Evolutionary conservation across 1,139 yeast genomes (phyloP), one percentile per base, ranked within the genome.

Genomic region (Hyphopichia pseudoburtonii): DNA sequence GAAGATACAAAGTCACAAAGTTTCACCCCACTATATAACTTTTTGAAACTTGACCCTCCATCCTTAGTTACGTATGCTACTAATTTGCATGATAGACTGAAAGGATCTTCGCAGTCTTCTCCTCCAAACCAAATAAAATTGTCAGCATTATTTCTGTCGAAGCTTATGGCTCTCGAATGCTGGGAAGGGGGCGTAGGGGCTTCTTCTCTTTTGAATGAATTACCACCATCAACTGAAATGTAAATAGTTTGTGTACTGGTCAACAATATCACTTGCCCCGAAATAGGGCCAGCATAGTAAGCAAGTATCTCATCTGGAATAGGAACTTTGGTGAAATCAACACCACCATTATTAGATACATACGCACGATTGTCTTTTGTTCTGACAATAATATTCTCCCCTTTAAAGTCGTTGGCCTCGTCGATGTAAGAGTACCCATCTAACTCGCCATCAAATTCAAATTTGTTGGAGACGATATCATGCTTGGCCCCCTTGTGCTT

Each of bases 291-390:
- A 35, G 80, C 70, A 34, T 72, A 70, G 28, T 84, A 72, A 6
- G 76, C 78, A 4, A 71, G 46, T 30, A 87, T 70, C 17, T 73
- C 66, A 16, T 75, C 82, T 28, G 64, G 62, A 4, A 75, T 54
- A 2, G 66, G 73, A 17, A 77, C 68, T 42, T 65, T 64, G 12
- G 67, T 66, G 64, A 90, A 83, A 1, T 61, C 59, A 3, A 66
- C 55, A 16, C 97, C 97, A 33, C 94, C 95, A 60, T 89, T 82
- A 51, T 80, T 85, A 1, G 96, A 86, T 11, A 87, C 72, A 48
- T 63, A 82, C 2, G 81, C 70, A 8, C 67, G 62, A 27, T 76
- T 70, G 25, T 67, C 62, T 18, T 62, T 57, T 0, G 92, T 84
- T 37, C 75, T 70, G 11, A 86, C 61, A 16, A 92, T 51, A n/a